Evolutionary conservation across 2,329 filamentous ascomycete species (phyloP), one percentile per base, ranked within the genome.

Genomic region (Trichophyton benhamiae): DNA sequence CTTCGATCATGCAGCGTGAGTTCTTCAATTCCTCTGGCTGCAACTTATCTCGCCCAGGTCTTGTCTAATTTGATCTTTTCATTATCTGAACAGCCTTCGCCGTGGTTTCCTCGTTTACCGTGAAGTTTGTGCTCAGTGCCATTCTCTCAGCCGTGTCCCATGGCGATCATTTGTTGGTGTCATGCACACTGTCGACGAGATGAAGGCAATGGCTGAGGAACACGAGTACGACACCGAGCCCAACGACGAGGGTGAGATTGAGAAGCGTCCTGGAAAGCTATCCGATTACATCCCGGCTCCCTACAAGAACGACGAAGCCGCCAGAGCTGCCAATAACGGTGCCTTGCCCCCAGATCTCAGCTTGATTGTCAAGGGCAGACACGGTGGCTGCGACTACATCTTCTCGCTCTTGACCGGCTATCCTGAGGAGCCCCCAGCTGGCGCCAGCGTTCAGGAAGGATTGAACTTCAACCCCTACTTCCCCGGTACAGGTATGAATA

Each of bases 401-500:
- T 99, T 97, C 85, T 90, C 82, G 76, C 83, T 99, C 76, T 80
- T 99, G 73, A 99, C 94, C 61, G 94, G 94, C 69, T 99, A 99
- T 79, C 94, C 94, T 64, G 94, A 99, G 69, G 94, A 99, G 79
- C 83, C 90, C 63, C 94, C 94, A 60, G 89, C 94, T 59, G 94
- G 94, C 74, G 91, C 89, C 65, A 80, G 83, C 70, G 87, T 99
- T 63, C 87, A 86, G 70, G 85, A 86, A 65, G 94, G 94, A 72
- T 86, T 99, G 78, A 96, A 97, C 86, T 99, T 99, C 86, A 99
- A 99, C 85, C 94, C 94, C 64, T 99, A 96, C 83, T 99, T 99
- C 87, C 94, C 94, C 62, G 94, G 94, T 74, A 97, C 94, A 69
- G 92, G 92, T 80, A 74, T 59, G 72, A 30, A 59, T 48, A 15